Evolutionary conservation across 2,329 filamentous ascomycete genomes (phyloP).

Genomic region (Dichotomopilus funicola): DNA sequence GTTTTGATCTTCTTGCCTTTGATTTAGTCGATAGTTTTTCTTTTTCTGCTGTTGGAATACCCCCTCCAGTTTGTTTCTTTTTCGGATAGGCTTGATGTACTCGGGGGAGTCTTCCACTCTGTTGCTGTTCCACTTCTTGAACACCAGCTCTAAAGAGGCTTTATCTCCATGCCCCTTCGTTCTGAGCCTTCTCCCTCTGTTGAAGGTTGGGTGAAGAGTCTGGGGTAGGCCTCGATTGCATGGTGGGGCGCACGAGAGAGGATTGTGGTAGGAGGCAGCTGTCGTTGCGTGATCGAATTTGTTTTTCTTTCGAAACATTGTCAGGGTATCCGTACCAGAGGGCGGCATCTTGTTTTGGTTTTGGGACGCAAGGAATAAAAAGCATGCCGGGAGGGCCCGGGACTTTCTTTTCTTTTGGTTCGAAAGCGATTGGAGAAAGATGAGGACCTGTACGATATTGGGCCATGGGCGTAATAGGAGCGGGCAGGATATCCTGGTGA

Average conservation of each 20-base stretch:
- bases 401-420: not conserved
- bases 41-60: conserved; percentile 16
- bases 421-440: not conserved
- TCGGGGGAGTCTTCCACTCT: too few relatives aligned
- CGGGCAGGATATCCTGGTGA: conserved; percentile 8
- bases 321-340: not conserved
- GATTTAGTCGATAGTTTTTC: not conserved
- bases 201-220: too few relatives aligned
- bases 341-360: not conserved
- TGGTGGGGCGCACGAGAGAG: too few relatives aligned
- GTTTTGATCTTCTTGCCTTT: conserved; percentile 8
- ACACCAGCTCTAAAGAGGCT: too few relatives aligned
- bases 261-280: not conserved
- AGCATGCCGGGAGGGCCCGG: not conserved
- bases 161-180: too few relatives aligned
- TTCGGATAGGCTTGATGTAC: not conserved
- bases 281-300: not conserved
- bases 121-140: too few relatives aligned
- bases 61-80: conserved; percentile 8
- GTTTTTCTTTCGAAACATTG: not conserved
- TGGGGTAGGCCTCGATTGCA: too few relatives aligned
- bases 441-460: conserved; percentile 7
- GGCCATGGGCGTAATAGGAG: conserved; percentile 3
- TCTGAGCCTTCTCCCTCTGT: too few relatives aligned
- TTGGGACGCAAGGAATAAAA: not conserved